These are phyloP conservation scores for Ilyonectria robusta DNA, from an alignment of 2,329 filamentous ascomycete genomes.

Conservation along the genomic window DNA sequence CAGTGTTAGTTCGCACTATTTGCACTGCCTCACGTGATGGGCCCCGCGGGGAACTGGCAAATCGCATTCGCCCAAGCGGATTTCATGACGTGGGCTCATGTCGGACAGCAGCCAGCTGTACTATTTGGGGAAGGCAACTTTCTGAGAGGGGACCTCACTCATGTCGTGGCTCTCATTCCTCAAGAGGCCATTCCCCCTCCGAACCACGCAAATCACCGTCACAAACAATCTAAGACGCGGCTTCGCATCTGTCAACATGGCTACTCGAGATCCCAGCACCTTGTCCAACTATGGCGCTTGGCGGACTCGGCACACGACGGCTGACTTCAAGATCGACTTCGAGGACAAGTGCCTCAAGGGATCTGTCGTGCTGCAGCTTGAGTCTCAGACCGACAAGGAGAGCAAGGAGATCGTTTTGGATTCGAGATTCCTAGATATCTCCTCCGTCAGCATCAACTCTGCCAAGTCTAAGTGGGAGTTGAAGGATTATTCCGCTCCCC, in stretches of 20 bases:
- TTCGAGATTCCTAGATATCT: conserved; percentile 85
- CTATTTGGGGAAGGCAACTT: conserved; percentile 13
- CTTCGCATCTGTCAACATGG: conserved; percentile 52
- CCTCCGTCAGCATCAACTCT: conserved; percentile 78
- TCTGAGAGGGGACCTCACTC: conserved; percentile 2
- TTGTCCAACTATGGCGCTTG: conserved; percentile 93
- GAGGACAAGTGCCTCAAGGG: conserved; percentile 82
- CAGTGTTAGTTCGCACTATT: neutral
- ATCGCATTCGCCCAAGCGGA: conserved; percentile 3
- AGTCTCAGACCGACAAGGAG: conserved; percentile 80
- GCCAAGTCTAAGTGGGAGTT: conserved; percentile 76
- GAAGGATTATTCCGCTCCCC: conserved; percentile 79
- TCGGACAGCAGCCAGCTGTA: conserved; percentile 4
- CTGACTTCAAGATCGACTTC: conserved; percentile 88
- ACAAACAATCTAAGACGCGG: conserved; percentile 44
- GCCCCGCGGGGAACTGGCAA: conserved; percentile 1
- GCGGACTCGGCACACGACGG: conserved; percentile 86
- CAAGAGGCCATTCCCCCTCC: conserved; percentile 45
- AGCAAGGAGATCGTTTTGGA: conserved; percentile 88
- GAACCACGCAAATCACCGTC: conserved; percentile 43
- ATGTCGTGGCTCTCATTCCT: conserved; percentile 49
- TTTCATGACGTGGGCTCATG: conserved; percentile 20
- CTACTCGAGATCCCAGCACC: conserved; percentile 85
- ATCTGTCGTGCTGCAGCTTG: conserved; percentile 81
- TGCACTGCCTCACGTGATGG: conserved; percentile 20